These are phyloP conservation scores for Gymnopilus junonius DNA, from an alignment of 768 basidiomycete genomes.

Conservation along the genomic window DNA sequence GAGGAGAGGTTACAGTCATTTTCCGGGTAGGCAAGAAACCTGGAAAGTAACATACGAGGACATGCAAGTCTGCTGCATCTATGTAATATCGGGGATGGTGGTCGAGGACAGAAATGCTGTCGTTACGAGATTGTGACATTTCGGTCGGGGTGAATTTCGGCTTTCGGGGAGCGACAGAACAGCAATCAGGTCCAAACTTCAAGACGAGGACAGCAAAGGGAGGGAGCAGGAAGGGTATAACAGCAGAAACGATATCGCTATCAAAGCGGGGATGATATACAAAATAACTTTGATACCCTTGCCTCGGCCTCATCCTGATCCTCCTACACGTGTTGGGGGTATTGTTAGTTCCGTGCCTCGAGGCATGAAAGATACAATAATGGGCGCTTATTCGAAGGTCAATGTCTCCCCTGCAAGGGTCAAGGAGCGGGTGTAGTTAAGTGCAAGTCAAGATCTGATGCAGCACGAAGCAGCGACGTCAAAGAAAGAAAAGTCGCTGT, in stretches of 20 bases:
- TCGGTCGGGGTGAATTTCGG: background rate
- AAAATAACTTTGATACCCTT: background rate
- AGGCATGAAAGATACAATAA: background rate
- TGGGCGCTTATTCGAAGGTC: constrained; percentile 11
- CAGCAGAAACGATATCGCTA: background rate
- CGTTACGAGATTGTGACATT: background rate
- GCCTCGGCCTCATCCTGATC: background rate
- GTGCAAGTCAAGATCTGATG: background rate
- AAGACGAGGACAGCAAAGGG: background rate
- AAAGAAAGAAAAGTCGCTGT: background rate
- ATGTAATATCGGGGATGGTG: constrained; percentile 25
- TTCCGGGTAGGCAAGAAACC: background rate
- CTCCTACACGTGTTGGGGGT: constrained; percentile 17
- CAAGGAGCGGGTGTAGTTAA: background rate
- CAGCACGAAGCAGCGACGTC: background rate
- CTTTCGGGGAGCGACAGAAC: no score
- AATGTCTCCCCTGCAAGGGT: background rate
- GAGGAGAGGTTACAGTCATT: background rate
- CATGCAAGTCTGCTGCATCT: constrained; percentile 24
- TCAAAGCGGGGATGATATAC: constrained; percentile 3
- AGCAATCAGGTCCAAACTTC: no score
- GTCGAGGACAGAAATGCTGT: constrained; percentile 2
- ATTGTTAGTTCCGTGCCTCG: background rate
- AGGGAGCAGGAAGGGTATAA: background rate
- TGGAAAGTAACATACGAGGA: constrained; percentile 19